These are phyloP conservation scores for Mycosarcoma mackinlayi DNA, from an alignment of 1,284 basidiomycete species.

Conservation along the genomic window DNA sequence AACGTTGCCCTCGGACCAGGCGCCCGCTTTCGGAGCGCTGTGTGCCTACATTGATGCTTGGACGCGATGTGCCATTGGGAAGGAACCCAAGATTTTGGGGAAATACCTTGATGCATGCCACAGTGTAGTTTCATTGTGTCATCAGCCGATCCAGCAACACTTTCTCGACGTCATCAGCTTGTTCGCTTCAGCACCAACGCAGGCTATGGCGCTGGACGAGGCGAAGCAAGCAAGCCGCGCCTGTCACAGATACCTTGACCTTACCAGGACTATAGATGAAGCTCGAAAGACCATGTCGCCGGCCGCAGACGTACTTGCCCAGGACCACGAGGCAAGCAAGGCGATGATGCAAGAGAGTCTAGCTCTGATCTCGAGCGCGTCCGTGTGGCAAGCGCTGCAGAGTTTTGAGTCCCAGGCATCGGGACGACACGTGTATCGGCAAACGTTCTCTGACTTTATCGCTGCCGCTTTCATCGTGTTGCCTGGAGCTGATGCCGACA, in stretches of 20 bases:
- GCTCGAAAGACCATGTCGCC: too few relatives aligned
- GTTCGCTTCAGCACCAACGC: slow-evolving; percentile 23
- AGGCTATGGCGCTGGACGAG: slow-evolving; percentile 27
- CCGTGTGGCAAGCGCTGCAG: slow-evolving; percentile 24
- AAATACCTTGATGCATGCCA: slow-evolving; percentile 17
- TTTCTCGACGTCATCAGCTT: slow-evolving; percentile 12
- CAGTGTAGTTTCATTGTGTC: not conserved
- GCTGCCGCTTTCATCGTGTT: slow-evolving; percentile 14
- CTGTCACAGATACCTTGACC: slow-evolving; percentile 28
- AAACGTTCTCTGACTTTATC: slow-evolving; percentile 34
- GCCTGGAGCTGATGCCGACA: not conserved
- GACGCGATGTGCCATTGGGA: slow-evolving; percentile 27
- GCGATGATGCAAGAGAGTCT: slow-evolving; percentile 17
- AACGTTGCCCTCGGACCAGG: not conserved
- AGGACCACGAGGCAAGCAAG: not conserved
- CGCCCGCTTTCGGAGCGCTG: slow-evolving; percentile 26
- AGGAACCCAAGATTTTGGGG: slow-evolving; percentile 26
- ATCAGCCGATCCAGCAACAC: slow-evolving; percentile 15
- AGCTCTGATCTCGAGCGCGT: slow-evolving; percentile 19
- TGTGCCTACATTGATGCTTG: slow-evolving; percentile 33
- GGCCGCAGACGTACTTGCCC: too few relatives aligned
- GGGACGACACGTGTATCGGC: slow-evolving; percentile 17
- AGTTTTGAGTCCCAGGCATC: slow-evolving; percentile 25
- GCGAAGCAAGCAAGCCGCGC: slow-evolving; percentile 28
- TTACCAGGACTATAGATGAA: slow-evolving; percentile 5